phyloP scores from a whole-genome alignment of 306 rosid genomes.

The Trichosanthes cucumerina region DNA sequence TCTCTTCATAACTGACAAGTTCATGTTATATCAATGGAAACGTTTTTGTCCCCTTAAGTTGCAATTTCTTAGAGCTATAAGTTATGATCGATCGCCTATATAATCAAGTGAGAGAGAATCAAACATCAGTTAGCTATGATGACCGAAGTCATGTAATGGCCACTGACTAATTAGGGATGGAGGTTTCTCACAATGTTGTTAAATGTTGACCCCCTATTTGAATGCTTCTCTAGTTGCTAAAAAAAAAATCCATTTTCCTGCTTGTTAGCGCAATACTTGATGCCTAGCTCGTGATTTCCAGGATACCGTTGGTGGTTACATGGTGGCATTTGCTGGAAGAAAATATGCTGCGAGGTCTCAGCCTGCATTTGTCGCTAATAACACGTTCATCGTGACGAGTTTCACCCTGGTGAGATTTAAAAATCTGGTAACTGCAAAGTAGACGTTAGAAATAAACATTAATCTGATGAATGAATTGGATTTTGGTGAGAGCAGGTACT shows the following conservation, averaged over 20 bases:
- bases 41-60: not conserved
- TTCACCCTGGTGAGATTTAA: slow-evolving; percentile 46
- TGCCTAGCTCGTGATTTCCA: slow-evolving; percentile 11
- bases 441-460: not conserved
- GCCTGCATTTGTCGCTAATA: slow-evolving; percentile 54
- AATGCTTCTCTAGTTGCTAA: not conserved
- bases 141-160: not conserved
- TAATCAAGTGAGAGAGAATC: not conserved
- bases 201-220: not conserved
- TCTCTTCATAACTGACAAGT: not conserved
- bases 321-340: slow-evolving; percentile 66
- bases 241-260: too few species aligned
- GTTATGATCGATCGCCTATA: not conserved
- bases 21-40: not conserved
- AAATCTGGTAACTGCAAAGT: not conserved
- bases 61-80: not conserved
- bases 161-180: not conserved
- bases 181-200: not conserved
- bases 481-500: slow-evolving; percentile 43
- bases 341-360: slow-evolving; percentile 60
- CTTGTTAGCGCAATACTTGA: too few species aligned
- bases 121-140: not conserved
- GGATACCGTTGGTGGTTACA: slow-evolving; percentile 54
- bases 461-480: not conserved
- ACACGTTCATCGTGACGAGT: slow-evolving; percentile 45